Evolutionary conservation across 2,329 filamentous ascomycete genomes (phyloP).

Genomic region (Fonsecaea monophora): DNA sequence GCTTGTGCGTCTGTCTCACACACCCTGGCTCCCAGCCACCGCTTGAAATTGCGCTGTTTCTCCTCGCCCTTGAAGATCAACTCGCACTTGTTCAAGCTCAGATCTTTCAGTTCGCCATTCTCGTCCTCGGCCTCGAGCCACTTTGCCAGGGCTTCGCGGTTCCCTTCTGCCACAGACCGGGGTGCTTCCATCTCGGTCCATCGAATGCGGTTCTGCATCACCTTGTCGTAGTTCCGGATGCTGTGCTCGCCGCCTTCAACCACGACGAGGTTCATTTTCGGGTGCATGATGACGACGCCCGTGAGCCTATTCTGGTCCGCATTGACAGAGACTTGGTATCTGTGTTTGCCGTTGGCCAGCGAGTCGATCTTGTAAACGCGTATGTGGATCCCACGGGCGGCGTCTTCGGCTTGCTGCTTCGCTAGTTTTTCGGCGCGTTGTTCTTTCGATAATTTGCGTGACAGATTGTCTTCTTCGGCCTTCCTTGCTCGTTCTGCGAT

Average conservation of each 20-base stretch:
- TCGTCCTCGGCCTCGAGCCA: constrained; percentile 85
- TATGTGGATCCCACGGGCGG: constrained; percentile 81
- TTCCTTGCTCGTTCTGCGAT: constrained; percentile 83
- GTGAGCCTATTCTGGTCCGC: constrained; percentile 87
- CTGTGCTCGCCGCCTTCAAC: constrained; percentile 89
- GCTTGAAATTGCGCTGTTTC: constrained; percentile 79
- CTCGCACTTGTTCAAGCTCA: constrained; percentile 79
- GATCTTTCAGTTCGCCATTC: constrained; percentile 75
- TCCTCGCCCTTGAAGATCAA: constrained; percentile 91
- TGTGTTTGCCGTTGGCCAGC: constrained; percentile 89
- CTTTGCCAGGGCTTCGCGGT: constrained; percentile 66
- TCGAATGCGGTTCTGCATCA: constrained; percentile 91
- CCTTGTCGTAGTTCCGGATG: constrained; percentile 83
- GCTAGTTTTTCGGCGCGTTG: constrained; percentile 83
- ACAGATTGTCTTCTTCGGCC: constrained; percentile 80
- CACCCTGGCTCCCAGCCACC: constrained; percentile 82
- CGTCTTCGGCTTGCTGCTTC: constrained; percentile 83
- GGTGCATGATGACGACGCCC: constrained; percentile 90
- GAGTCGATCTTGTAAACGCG: constrained; percentile 88
- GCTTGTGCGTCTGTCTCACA: constrained; percentile 92
- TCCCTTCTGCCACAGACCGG: constrained; percentile 61
- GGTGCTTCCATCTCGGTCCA: constrained; percentile 89
- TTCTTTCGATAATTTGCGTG: constrained; percentile 87
- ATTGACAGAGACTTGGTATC: constrained; percentile 91
- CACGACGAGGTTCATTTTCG: constrained; percentile 84